These are phyloP conservation scores for Volutella citrinella DNA, from an alignment of 2,329 filamentous ascomycete genomes.

Conservation along the genomic window DNA sequence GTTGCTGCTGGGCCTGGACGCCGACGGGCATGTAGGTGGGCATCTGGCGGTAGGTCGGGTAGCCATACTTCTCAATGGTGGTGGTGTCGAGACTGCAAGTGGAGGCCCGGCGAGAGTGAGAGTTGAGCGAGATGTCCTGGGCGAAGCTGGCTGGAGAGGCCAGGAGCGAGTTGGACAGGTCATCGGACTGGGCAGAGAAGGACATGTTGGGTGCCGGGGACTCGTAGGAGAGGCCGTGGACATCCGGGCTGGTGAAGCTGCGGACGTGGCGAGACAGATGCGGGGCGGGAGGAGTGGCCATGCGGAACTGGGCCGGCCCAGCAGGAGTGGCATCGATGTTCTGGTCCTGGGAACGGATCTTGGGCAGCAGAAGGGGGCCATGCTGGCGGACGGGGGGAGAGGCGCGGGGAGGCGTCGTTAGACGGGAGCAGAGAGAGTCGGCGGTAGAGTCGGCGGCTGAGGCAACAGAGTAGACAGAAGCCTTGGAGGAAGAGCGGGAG, in stretches of 20 bases:
- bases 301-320: conserved; percentile 36
- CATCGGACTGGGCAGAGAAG: conserved; percentile 35
- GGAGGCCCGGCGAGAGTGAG: conserved; percentile 55
- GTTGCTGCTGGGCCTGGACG: conserved; percentile 14
- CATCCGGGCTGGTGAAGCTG: conserved; percentile 61
- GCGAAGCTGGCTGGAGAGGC: conserved; percentile 63
- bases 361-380: conserved; percentile 77
- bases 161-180: conserved; percentile 50
- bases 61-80: conserved; percentile 68
- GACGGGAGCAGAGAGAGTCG: conserved; percentile 65
- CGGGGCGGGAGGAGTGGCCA: conserved; percentile 25
- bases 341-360: conserved; percentile 83
- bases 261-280: conserved; percentile 45
- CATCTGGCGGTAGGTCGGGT: conserved; percentile 79
- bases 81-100: conserved; percentile 65
- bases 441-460: conserved; percentile 54
- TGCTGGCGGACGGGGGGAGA: conserved; percentile 73
- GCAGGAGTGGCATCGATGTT: conserved; percentile 61
- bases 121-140: conserved; percentile 31
- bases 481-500: conserved; percentile 61
- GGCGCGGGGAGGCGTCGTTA: conserved; percentile 64
- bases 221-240: conserved; percentile 36
- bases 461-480: conserved; percentile 59
- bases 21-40: conserved; percentile 40
- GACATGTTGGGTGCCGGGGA: conserved; percentile 29